Evolutionary conservation across 2,329 filamentous ascomycete species (phyloP).

Genomic region (Dactylonectria macrodidyma): DNA sequence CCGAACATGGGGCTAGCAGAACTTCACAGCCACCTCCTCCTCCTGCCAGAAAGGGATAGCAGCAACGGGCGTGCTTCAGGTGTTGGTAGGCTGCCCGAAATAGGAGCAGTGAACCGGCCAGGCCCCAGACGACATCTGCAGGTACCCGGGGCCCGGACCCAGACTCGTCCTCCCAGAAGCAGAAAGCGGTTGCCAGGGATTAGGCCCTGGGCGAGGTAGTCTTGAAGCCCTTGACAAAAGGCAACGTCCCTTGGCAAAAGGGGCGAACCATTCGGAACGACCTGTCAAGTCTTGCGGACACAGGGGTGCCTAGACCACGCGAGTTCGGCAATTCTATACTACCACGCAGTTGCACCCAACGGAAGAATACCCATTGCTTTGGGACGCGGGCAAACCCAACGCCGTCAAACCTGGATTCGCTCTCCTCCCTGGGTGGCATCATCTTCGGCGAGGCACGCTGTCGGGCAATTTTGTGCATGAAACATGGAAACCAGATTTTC

Average conservation of each 20-base stretch:
- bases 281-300: background rate
- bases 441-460: conserved; percentile 7
- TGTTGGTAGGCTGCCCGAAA: conserved; percentile 10
- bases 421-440: background rate
- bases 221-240: background rate
- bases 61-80: conserved; percentile 7
- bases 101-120: conserved; percentile 7
- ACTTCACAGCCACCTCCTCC: conserved; percentile 17
- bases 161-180: background rate
- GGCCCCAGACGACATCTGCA: conserved; percentile 3
- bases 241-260: background rate
- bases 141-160: conserved; percentile 1
- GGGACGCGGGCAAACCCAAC: background rate
- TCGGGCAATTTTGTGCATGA: conserved; percentile 36
- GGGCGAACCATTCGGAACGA: background rate
- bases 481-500: conserved; percentile 16
- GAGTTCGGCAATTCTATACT: conserved; percentile 1
- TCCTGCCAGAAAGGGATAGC: conserved; percentile 9
- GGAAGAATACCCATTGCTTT: conserved; percentile 4
- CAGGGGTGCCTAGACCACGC: conserved; percentile 2
- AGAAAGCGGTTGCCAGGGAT: background rate
- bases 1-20: background rate
- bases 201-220: background rate
- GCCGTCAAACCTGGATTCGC: background rate
- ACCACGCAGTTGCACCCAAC: background rate